Evolutionary conservation across 2,329 filamentous ascomycete genomes (phyloP).

Genomic region (Aspergillus sp.): DNA sequence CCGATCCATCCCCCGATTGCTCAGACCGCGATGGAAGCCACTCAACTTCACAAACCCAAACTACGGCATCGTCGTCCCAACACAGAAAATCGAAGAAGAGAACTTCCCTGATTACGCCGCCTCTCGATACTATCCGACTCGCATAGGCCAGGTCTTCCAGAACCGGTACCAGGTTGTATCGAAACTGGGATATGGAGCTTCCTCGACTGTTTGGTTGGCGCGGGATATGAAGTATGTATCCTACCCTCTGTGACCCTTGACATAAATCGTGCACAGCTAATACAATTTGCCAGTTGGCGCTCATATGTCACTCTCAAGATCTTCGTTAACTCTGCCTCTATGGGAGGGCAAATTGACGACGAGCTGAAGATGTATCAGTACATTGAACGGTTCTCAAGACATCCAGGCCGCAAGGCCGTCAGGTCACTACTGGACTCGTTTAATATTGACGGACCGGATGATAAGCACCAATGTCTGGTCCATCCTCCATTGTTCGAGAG

Average conservation of each 20-base stretch:
- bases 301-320: conserved; percentile 34
- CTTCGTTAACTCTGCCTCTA: conserved; percentile 26
- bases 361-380: conserved; percentile 47
- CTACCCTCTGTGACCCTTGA: not conserved
- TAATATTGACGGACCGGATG: conserved; percentile 28
- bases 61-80: conserved; percentile 22
- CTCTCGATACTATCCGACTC: conserved; percentile 29
- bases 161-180: conserved; percentile 35
- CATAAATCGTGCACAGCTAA: not conserved
- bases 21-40: conserved; percentile 30
- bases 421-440: conserved; percentile 36
- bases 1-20: conserved; percentile 20
- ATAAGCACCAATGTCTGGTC: conserved; percentile 37
- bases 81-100: conserved; percentile 33
- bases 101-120: conserved; percentile 27
- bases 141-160: conserved; percentile 31
- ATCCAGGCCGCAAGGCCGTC: conserved; percentile 32
- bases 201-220: conserved; percentile 39
- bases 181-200: conserved; percentile 38
- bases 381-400: conserved; percentile 28
- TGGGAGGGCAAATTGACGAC: conserved; percentile 31
- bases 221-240: conserved; percentile 32
- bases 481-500: conserved; percentile 48
- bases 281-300: conserved; percentile 17
- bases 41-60: conserved; percentile 33